phyloP scores from a whole-genome alignment of 106 monocot species.

The Dendrobium nobile region DNA sequence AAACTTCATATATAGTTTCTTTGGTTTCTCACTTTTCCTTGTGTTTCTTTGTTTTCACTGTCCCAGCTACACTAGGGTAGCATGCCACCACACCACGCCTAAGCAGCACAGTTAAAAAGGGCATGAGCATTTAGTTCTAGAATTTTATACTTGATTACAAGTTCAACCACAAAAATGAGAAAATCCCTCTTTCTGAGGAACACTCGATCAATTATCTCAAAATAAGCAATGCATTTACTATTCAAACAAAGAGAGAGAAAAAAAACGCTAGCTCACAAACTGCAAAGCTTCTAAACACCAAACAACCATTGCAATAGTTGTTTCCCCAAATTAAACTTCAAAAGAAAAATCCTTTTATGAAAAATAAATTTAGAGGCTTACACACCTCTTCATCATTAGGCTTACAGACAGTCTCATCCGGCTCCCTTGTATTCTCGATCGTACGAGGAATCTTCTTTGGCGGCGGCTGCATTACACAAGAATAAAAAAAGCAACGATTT shows the following conservation, averaged over 20 bases:
- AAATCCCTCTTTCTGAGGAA: neutral
- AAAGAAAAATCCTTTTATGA: neutral
- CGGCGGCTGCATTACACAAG: constrained; percentile 24
- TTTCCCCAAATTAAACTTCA: neutral
- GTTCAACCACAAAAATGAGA: neutral
- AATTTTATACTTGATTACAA: neutral
- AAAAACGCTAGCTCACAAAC: neutral
- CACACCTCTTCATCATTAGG: constrained; percentile 60
- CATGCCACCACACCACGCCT: neutral
- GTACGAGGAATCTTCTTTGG: constrained; percentile 39
- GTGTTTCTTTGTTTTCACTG: no score
- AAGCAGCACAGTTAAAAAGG: neutral
- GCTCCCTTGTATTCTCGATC: constrained; percentile 65
- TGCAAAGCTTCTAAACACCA: neutral
- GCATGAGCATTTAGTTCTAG: neutral
- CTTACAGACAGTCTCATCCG: constrained; percentile 54
- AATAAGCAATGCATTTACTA: no score
- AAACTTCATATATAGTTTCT: no score
- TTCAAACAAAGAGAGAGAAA: neutral
- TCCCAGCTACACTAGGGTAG: no score
- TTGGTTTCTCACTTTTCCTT: no score
- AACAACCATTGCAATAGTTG: neutral
- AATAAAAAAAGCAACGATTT: neutral
- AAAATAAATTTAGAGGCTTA: neutral
- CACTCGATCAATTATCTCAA: no score